Conservation (phyloP, 805 yeast genomes). For the Starmerella khaoyaiensis region DNA sequence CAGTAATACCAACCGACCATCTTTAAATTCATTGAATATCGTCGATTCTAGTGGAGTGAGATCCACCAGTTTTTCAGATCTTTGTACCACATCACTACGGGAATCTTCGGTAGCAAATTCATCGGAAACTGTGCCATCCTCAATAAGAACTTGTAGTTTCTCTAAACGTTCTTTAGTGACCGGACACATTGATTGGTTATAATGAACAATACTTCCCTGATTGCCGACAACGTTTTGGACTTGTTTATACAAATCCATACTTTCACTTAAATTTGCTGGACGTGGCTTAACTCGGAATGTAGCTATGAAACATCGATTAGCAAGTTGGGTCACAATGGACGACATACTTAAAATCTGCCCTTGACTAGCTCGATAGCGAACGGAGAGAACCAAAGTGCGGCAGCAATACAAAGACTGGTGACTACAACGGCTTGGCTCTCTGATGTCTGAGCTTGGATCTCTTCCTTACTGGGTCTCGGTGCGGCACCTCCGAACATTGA, state of each 20-base stretch:
- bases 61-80: slow-evolving; percentile 7
- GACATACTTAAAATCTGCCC: slow-evolving; percentile 26
- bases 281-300: slow-evolving; percentile 19
- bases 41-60: slow-evolving; percentile 11
- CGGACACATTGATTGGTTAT: slow-evolving; percentile 25
- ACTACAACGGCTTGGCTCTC: slow-evolving; percentile 25
- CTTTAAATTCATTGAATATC: slow-evolving; percentile 1
- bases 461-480: slow-evolving; percentile 31
- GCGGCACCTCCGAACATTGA: slow-evolving; percentile 31
- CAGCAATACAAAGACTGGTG: slow-evolving; percentile 27
- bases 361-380: slow-evolving; percentile 30
- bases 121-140: too few species aligned
- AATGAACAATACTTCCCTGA: slow-evolving; percentile 22
- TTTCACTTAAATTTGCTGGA: slow-evolving; percentile 17
- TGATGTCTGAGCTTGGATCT: slow-evolving; percentile 25
- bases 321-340: not conserved
- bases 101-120: slow-evolving; percentile 5
- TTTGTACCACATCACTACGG: slow-evolving; percentile 5
- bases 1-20: slow-evolving; percentile 3
- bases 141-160: slow-evolving; percentile 21
- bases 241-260: slow-evolving; percentile 13
- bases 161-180: slow-evolving; percentile 26
- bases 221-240: slow-evolving; percentile 12
- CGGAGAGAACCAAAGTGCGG: slow-evolving; percentile 32
- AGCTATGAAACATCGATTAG: slow-evolving; percentile 17